Evolutionary conservation across 73 alveolate species (phyloP).

Genomic region (Symbiodinium natans): DNA sequence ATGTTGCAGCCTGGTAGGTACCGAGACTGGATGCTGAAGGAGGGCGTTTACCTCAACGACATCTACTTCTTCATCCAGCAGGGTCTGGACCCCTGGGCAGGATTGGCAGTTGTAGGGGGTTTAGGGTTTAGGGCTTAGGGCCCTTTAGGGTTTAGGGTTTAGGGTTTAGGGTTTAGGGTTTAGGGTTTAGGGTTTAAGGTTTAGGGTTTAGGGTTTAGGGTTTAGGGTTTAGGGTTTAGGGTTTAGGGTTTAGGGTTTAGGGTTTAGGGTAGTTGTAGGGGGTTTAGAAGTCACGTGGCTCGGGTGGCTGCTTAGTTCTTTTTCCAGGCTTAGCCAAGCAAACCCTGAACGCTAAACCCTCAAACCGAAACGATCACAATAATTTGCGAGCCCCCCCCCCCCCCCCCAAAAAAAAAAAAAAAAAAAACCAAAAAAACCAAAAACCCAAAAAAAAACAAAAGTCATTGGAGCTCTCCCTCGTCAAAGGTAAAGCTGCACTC

Average conservation of each 20-base stretch:
- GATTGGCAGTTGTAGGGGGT: too few relatives aligned
- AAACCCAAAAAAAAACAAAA: not conserved
- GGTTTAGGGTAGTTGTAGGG: too few relatives aligned
- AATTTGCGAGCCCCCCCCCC: too few relatives aligned
- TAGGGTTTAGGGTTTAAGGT: not conserved
- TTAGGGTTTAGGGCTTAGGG: too few relatives aligned
- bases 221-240: too few relatives aligned
- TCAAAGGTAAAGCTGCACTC: not conserved
- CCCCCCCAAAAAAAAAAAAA: not conserved
- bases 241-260: too few relatives aligned
- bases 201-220: not conserved
- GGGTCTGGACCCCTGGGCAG: conserved; percentile 13
- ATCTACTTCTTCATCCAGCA: conserved; percentile 84
- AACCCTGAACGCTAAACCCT: not conserved
- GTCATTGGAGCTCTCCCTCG: not conserved
- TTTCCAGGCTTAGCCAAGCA: not conserved
- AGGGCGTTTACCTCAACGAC: conserved; percentile 36
- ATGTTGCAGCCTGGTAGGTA: not conserved
- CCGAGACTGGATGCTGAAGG: conserved; percentile 57
- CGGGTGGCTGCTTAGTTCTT: not conserved
- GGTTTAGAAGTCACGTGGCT: too few relatives aligned
- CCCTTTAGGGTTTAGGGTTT: too few relatives aligned
- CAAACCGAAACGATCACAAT: not conserved
- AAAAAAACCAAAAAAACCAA: not conserved
- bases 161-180: too few relatives aligned